Conservation (phyloP, 2,329 filamentous ascomycete genomes). For the Xylariales sp. region DNA sequence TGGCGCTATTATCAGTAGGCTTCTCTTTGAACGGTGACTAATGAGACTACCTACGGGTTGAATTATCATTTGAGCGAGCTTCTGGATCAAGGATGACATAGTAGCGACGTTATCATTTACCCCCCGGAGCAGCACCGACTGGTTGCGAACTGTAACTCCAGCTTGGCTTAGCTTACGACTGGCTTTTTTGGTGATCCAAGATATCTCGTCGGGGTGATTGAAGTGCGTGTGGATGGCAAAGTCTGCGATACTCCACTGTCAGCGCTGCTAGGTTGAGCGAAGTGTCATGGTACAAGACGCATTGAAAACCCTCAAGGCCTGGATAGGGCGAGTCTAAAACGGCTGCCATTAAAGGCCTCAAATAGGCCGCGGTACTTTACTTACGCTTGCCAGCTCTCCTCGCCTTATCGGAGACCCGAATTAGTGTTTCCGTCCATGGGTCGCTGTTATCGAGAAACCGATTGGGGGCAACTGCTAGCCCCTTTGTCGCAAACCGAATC, state of each 20-base stretch:
- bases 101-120: conserved; percentile 67
- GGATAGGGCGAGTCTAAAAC: too few relatives aligned
- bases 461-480: conserved; percentile 68
- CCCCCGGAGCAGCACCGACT: conserved; percentile 68
- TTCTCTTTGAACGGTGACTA: neutral
- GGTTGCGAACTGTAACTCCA: conserved; percentile 68
- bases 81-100: conserved; percentile 65
- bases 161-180: conserved; percentile 62
- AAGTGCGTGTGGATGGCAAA: conserved; percentile 72
- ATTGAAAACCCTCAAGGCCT: neutral
- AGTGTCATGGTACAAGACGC: neutral
- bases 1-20: neutral
- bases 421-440: conserved; percentile 64
- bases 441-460: conserved; percentile 65
- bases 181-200: conserved; percentile 67
- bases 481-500: conserved; percentile 72
- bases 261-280: neutral
- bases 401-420: conserved; percentile 63
- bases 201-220: conserved; percentile 71
- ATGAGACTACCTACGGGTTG: conserved; percentile 60
- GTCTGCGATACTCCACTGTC: conserved; percentile 14
- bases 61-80: conserved; percentile 66
- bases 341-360: too few relatives aligned
- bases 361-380: neutral
- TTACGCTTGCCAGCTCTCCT: conserved; percentile 67